Evolutionary conservation across 129 eudicot species (phyloP), one percentile per base, ranked within the genome.

Genomic region (Flaveria linearis): DNA sequence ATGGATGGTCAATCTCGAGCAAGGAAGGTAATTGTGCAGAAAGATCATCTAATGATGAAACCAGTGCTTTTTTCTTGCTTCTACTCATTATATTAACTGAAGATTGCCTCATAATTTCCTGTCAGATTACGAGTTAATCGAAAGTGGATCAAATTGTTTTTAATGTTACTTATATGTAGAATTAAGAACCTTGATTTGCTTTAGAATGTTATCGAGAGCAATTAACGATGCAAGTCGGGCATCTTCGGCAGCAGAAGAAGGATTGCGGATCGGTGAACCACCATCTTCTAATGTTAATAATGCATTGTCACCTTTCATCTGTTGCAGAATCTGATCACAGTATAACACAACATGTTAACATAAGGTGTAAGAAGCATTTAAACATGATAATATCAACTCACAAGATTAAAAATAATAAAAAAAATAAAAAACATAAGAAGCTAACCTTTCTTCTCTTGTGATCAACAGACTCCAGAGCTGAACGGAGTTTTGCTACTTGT

Each of bases 171-270:
- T 64, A 12, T 12, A 23, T 61, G 68, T 10, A 5, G 63, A 80
- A 7, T 76, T 14, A 75, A 17, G 20, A 81, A 91, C 99, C 99
- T 94, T 91, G 84, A 89, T 82, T 84, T 91, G 97, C 88, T 91
- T 94, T 72, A 94, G 18, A 58, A 94, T 87, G 85, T 88, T 91
- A 86, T 94, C 99, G 64, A 91, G 96, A 60, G 99, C 91, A 58
- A 94, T 91, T 66, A 94, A 84, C 26, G 99, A 94, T 47, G 99
- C 99, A 39, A 94, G 92, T n/a, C 99, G 84, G 77, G 99, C 93
- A 85, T 94, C 99, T 85, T 94, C 99, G 4, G 96, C 93, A 60
- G 99, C 98, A 82, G 99, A 88, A 16, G 99, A 94, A 87, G 99
- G 99, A 87, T 94, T 91, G 41, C 90, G 86, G 69, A 94, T 81